Evolutionary conservation across 2,329 filamentous ascomycete genomes (phyloP).

Genomic region (Talaromyces sp.): DNA sequence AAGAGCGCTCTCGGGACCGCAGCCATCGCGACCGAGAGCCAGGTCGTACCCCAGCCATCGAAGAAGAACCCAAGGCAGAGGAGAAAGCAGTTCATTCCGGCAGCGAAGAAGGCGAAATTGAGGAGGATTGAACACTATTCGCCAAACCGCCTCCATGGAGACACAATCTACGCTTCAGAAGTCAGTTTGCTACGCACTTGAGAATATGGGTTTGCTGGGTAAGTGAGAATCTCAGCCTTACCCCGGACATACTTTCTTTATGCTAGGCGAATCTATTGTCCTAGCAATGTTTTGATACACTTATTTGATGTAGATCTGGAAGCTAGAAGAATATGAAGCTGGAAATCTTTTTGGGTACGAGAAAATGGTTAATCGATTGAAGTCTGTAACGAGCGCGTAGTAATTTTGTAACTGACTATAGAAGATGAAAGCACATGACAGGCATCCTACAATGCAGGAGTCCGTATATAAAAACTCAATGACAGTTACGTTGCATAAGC

Average conservation of each 20-base stretch:
- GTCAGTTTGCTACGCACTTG: background rate
- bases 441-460: background rate
- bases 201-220: slow-evolving; percentile 13
- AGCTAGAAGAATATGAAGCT: background rate
- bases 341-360: background rate
- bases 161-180: background rate
- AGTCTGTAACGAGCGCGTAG: slow-evolving; percentile 10
- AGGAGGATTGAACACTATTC: slow-evolving; percentile 57
- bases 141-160: background rate
- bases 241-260: slow-evolving; percentile 1
- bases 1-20: slow-evolving; percentile 34
- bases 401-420: background rate
- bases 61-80: slow-evolving; percentile 34
- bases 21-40: slow-evolving; percentile 50
- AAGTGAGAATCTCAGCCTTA: slow-evolving; percentile 10
- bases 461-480: background rate
- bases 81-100: slow-evolving; percentile 67
- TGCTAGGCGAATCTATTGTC: background rate
- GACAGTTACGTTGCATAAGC: slow-evolving; percentile 1
- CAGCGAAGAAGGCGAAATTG: slow-evolving; percentile 97
- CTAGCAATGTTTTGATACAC: background rate
- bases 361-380: background rate
- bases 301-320: background rate
- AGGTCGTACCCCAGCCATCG: slow-evolving; percentile 34
- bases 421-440: slow-evolving; percentile 10